A percentile compares a stretch with the other conserved stretches of the same genome.
Conservation (phyloP, 2,329 filamentous ascomycete genomes). For the Berkeleyomyces basicola region DNA sequence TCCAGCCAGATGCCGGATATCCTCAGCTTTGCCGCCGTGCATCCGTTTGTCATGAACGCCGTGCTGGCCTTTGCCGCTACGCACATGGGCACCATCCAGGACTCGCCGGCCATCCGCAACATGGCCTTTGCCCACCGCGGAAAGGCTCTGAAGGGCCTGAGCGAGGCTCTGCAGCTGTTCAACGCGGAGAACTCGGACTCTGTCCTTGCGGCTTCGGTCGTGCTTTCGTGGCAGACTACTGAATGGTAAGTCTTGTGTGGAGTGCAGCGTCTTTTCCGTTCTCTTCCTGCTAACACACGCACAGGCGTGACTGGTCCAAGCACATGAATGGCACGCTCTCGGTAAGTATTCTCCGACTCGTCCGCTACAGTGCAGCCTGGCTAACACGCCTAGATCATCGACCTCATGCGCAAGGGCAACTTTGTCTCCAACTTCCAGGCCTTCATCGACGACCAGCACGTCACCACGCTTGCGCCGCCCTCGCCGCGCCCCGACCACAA, state of each 20-base stretch:
- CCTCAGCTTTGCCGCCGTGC: conserved; percentile 63
- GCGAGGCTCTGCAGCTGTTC: conserved; percentile 73
- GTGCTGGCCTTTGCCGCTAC: conserved; percentile 87
- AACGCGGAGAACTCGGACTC: conserved; percentile 79
- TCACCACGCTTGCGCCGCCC: conserved; percentile 30
- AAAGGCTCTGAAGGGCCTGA: conserved; percentile 69
- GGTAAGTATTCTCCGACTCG: conserved; percentile 33
- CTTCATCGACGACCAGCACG: conserved; percentile 63
- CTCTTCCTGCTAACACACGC: conserved; percentile 20
- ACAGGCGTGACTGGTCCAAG: conserved; percentile 80
- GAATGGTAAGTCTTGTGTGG: conserved; percentile 55
- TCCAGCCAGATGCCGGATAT: conserved; percentile 70
- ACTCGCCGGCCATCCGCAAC: conserved; percentile 70
- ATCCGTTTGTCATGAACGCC: conserved; percentile 86
- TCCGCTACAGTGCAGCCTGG: neutral
- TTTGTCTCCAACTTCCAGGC: conserved; percentile 75
- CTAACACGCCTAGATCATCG: conserved; percentile 47
- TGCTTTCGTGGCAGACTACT: conserved; percentile 89
- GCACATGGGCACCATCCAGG: conserved; percentile 78
- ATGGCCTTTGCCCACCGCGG: conserved; percentile 81
- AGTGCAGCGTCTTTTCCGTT: neutral
- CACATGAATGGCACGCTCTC: conserved; percentile 83
- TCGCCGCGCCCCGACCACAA: conserved; percentile 46
- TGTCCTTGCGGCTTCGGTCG: conserved; percentile 74
- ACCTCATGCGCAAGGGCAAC: conserved; percentile 51